Conservation (phyloP, 495 filamentous ascomycete genomes). For the Sordaria brevicollis region DNA sequence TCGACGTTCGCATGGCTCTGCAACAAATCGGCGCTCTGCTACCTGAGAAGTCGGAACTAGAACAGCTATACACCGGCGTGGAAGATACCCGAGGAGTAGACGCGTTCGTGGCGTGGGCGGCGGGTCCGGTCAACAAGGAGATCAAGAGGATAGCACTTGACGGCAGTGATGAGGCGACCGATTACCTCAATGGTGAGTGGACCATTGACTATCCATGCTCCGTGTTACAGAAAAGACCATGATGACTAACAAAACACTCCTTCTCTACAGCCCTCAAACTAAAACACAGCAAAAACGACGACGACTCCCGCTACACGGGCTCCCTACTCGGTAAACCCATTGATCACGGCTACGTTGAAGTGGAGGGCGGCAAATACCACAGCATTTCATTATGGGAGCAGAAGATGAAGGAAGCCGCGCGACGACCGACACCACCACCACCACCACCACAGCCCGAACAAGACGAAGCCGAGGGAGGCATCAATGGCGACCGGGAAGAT, state of each 20-base stretch:
- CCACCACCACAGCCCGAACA: constrained; percentile 3
- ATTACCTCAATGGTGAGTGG: constrained; percentile 57
- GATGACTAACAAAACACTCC: background rate
- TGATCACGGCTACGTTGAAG: constrained; percentile 54
- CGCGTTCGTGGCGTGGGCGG: constrained; percentile 63
- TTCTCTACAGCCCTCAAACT: constrained; percentile 52
- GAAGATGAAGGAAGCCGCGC: constrained; percentile 13
- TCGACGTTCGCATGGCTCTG: constrained; percentile 75
- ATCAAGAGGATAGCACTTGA: constrained; percentile 52
- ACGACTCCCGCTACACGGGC: constrained; percentile 70
- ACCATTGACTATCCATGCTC: background rate
- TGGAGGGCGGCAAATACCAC: constrained; percentile 61
- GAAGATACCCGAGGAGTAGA: constrained; percentile 70
- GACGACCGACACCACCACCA: constrained; percentile 11
- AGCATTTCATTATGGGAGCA: constrained; percentile 58
- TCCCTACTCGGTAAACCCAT: constrained; percentile 63
- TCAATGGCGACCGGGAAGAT: constrained; percentile 13
- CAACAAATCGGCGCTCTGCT: constrained; percentile 61
- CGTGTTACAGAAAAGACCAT: background rate
- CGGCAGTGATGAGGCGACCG: constrained; percentile 41
- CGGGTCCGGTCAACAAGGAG: constrained; percentile 55
- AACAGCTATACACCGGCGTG: constrained; percentile 28
- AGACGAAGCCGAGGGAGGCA: background rate
- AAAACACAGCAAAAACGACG: constrained; percentile 69
- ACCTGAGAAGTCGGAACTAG: constrained; percentile 39